Conservation (phyloP, 2,329 filamentous ascomycete genomes). For the Didymosphaeria variabile region DNA sequence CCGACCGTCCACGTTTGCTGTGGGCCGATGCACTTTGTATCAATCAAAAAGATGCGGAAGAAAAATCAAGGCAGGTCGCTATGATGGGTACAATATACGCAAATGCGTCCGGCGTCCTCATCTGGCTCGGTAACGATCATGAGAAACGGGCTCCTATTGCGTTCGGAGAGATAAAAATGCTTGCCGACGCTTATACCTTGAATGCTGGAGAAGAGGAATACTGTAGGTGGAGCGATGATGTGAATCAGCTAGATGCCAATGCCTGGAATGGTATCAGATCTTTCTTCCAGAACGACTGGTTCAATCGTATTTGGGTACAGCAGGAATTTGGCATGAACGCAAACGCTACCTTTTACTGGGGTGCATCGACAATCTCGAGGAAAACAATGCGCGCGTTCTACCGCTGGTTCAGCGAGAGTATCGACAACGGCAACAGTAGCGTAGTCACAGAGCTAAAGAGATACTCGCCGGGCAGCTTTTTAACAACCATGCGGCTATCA, state of each 20-base stretch:
- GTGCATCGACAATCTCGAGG: background rate
- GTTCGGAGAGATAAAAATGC: background rate
- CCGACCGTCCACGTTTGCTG: too few relatives aligned
- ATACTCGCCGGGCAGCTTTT: too few relatives aligned
- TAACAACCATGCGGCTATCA: too few relatives aligned
- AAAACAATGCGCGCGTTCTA: background rate
- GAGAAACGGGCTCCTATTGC: background rate
- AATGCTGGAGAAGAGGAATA: background rate
- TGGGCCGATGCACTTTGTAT: background rate
- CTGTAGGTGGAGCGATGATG: background rate
- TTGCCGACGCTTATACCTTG: background rate
- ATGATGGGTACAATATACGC: background rate
- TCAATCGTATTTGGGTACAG: background rate
- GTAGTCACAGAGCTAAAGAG: too few relatives aligned
- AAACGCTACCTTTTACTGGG: background rate
- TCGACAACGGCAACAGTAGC: too few relatives aligned
- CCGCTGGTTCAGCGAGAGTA: background rate
- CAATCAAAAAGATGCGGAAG: too few relatives aligned
- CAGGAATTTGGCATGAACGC: background rate
- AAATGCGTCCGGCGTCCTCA: background rate
- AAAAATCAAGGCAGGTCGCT: too few relatives aligned
- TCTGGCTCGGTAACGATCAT: background rate
- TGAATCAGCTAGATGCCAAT: background rate
- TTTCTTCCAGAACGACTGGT: background rate
- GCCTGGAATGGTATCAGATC: background rate